A percentile compares a stretch with the other conserved stretches of the same genome.
Evolutionary conservation across 1,139 yeast species (phyloP).

Genomic region (Sugiyamaella novakii): DNA sequence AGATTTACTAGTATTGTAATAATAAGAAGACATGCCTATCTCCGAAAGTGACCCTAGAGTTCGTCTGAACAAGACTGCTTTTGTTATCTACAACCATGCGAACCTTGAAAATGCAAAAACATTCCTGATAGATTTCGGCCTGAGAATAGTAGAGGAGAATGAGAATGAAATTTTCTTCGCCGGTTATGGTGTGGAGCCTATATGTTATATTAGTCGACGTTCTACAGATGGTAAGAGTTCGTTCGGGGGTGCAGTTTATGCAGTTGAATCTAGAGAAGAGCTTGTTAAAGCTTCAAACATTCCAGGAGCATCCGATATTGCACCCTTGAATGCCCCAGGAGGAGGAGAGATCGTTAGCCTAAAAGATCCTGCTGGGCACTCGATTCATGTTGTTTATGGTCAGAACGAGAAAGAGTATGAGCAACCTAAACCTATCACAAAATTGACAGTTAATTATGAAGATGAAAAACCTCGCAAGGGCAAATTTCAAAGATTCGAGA

Average conservation of each 20-base stretch:
- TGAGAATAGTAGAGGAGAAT: slow-evolving; percentile 3
- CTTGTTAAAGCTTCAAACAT: slow-evolving; percentile 10
- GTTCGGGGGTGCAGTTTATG: slow-evolving; percentile 12
- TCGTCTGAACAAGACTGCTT: slow-evolving; percentile 12
- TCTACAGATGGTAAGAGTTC: slow-evolving; percentile 6
- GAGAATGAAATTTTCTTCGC: slow-evolving; percentile 1
- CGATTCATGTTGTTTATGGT: slow-evolving; percentile 1
- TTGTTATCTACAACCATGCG: slow-evolving; percentile 12
- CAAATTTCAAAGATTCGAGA: slow-evolving; percentile 8
- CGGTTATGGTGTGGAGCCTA: slow-evolving; percentile 13
- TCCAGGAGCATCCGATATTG: slow-evolving; percentile 4
- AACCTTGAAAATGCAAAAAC: not conserved
- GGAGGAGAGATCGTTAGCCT: slow-evolving; percentile 10
- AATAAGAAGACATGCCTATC: not conserved
- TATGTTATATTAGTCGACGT: slow-evolving; percentile 12
- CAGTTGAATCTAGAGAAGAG: slow-evolving; percentile 11
- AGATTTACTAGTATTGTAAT: not conserved
- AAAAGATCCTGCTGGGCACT: slow-evolving; percentile 6
- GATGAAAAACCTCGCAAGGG: slow-evolving; percentile 13
- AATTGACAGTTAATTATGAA: slow-evolving; percentile 8
- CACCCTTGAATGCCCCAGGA: slow-evolving; percentile 8
- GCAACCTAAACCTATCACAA: not conserved
- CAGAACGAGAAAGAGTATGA: slow-evolving; percentile 5
- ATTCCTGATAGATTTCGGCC: slow-evolving; percentile 9
- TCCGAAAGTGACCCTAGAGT: slow-evolving; percentile 6